Evolutionary conservation across 108 stramenopile species (phyloP).

Genomic region (Cyclotella cryptica): DNA sequence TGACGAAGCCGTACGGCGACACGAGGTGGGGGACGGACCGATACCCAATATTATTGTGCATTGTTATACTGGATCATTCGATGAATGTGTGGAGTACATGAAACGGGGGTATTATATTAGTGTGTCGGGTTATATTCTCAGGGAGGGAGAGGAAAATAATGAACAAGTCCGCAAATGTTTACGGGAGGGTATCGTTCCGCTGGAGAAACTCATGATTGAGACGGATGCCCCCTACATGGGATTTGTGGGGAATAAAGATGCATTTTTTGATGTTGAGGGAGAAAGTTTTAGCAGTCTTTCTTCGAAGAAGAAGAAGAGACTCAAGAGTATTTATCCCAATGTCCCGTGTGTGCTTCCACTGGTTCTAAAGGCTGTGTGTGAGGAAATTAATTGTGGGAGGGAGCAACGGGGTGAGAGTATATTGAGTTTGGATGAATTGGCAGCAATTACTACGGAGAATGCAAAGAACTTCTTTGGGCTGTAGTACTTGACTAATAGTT

Average conservation of each 20-base stretch:
- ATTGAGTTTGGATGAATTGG: slow-evolving; percentile 53
- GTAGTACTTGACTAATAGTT: background rate
- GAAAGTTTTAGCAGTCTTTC: slow-evolving; percentile 48
- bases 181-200: slow-evolving; percentile 66
- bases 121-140: slow-evolving; percentile 69
- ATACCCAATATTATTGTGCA: slow-evolving; percentile 73
- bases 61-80: slow-evolving; percentile 83
- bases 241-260: slow-evolving; percentile 62
- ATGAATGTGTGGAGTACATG: slow-evolving; percentile 72
- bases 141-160: slow-evolving; percentile 48
- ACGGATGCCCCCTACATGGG: slow-evolving; percentile 94
- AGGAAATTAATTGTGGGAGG: slow-evolving; percentile 47
- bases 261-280: slow-evolving; percentile 60
- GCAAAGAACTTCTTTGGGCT: slow-evolving; percentile 67
- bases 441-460: slow-evolving; percentile 55
- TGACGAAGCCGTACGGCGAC: slow-evolving; percentile 43
- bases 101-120: slow-evolving; percentile 73
- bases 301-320: slow-evolving; percentile 76
- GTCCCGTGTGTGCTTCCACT: slow-evolving; percentile 62
- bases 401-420: slow-evolving; percentile 25
- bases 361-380: slow-evolving; percentile 62
- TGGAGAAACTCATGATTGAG: slow-evolving; percentile 84
- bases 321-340: slow-evolving; percentile 81
- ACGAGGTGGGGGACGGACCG: slow-evolving; percentile 32
- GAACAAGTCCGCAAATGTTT: slow-evolving; percentile 65